Base-by-base conservation (phyloP, 371 early-diverging fungal genomes). In the Mucor sp. region DNA sequence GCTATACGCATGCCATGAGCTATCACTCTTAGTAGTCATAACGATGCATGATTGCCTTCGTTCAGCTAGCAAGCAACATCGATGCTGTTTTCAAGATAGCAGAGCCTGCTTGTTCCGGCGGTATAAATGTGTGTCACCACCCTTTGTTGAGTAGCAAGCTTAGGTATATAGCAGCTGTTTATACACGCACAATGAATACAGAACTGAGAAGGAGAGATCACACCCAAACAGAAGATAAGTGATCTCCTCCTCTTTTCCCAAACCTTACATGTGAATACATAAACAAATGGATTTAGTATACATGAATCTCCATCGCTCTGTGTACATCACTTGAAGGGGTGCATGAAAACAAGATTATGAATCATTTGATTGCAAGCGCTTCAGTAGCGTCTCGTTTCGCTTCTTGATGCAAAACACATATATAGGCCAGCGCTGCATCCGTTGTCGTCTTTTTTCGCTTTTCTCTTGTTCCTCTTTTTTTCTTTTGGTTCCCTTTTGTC, bases 301-400 rank as follows among this genome's bases (percentile, higher is more conserved):
- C 50, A 50, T 23, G 50, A 50, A 25, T 23, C 21, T 50, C 25
- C 12, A 23, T 25, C 8, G 44, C 44, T 44, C 23, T 50, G 23
- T 50, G 50, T 50, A 25, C 25, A 50, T 50, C 50, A 21, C 12
- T 50, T 12, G 23, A 23, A 50, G 50, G 50, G 23, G 50, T 50
- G 50, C 50, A 50, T 50, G 23, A 50, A 23, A 50, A 23, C 50
- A 50, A 50, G 50, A 50, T 50, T 50, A 50, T 50, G 25, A 50
- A 25, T 50, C 50, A 50, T 50, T 50, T 50, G 50, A 50, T 50
- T 25, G 14, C 50, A 14, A 50, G 12, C 12, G n/a, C 21, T 50
- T 48, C 23, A 48, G 19, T 11, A 48, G 5, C 19, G 1, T 48
- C 48, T 50, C 21, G 47, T 47, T 37, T 14, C 14, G 37, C 11